These are phyloP conservation scores for Rubia peregrina DNA, from an alignment of 305 asterid species.

Conservation along the genomic window DNA sequence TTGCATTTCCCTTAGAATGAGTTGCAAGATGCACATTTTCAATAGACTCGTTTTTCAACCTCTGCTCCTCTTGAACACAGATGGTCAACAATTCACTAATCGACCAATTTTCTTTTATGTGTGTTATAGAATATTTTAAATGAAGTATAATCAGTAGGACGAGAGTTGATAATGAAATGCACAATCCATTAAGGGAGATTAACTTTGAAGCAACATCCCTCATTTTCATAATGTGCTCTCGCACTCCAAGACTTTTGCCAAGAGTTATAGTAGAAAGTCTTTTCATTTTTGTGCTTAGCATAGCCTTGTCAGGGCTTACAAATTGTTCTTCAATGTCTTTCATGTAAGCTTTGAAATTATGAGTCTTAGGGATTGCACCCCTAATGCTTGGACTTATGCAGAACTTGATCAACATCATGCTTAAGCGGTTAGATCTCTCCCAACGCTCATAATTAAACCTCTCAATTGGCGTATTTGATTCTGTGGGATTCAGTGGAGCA, in stretches of 20 bases:
- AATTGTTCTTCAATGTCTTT: not conserved
- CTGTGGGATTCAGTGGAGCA: not conserved
- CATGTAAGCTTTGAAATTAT: conserved; percentile 2
- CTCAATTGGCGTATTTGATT: not conserved
- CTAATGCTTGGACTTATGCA: not conserved
- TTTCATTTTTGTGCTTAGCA: not conserved
- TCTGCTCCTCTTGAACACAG: too few relatives aligned
- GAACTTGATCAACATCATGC: not conserved
- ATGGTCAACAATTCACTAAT: too few relatives aligned
- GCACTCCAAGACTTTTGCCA: not conserved
- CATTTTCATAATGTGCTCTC: too few relatives aligned
- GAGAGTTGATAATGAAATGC: too few relatives aligned
- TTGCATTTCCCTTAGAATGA: too few relatives aligned
- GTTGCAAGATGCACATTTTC: too few relatives aligned
- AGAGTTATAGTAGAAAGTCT: not conserved
- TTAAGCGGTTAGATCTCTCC: not conserved
- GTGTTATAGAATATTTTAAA: too few relatives aligned
- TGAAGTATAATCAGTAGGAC: too few relatives aligned
- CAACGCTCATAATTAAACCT: not conserved
- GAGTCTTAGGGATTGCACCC: not conserved
- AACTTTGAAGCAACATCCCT: too few relatives aligned
- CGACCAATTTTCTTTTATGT: too few relatives aligned
- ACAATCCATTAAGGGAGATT: too few relatives aligned
- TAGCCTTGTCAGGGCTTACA: not conserved
- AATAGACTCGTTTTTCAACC: too few relatives aligned